These are phyloP conservation scores for Aspergillus proliferans DNA, from an alignment of 2,329 filamentous ascomycete species.

Conservation along the genomic window DNA sequence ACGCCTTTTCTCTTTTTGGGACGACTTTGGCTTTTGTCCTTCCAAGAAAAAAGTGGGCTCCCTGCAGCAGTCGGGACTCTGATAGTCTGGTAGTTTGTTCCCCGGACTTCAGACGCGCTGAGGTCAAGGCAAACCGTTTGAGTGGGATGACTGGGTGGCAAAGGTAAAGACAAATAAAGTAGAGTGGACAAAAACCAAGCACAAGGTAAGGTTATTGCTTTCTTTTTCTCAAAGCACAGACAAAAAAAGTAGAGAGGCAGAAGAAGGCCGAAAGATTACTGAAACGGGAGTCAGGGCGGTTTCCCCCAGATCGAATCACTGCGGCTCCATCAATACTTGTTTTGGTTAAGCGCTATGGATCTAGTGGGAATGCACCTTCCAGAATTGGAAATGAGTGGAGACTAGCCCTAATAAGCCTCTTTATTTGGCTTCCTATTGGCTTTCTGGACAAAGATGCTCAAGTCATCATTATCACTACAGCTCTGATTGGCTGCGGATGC, in stretches of 20 bases:
- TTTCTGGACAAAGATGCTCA: neutral
- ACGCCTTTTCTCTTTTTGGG: slow-evolving; percentile 1
- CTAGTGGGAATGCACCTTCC: slow-evolving; percentile 17
- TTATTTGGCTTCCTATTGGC: slow-evolving; percentile 19
- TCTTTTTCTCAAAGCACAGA: no score
- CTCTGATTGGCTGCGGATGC: slow-evolving; percentile 10
- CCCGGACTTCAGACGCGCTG: neutral
- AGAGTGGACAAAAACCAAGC: no score
- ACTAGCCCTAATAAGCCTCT: slow-evolving; percentile 21
- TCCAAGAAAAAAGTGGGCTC: neutral
- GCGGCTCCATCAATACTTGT: slow-evolving; percentile 21
- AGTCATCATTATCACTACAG: slow-evolving; percentile 13
- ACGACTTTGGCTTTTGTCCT: neutral
- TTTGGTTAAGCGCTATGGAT: slow-evolving; percentile 18
- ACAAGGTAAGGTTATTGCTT: no score
- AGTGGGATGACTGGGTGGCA: no score
- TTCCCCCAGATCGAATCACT: slow-evolving; percentile 24
- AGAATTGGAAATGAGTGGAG: slow-evolving; percentile 11
- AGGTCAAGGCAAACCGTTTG: no score
- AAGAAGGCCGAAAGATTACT: no score
- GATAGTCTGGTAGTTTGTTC: slow-evolving; percentile 5
- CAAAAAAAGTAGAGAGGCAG: no score
- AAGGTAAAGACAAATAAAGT: no score
- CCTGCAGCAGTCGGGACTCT: neutral
- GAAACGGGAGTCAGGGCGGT: slow-evolving; percentile 1